Base-by-base conservation (phyloP, 1,284 basidiomycete genomes). In the Rhodofomes roseus region DNA sequence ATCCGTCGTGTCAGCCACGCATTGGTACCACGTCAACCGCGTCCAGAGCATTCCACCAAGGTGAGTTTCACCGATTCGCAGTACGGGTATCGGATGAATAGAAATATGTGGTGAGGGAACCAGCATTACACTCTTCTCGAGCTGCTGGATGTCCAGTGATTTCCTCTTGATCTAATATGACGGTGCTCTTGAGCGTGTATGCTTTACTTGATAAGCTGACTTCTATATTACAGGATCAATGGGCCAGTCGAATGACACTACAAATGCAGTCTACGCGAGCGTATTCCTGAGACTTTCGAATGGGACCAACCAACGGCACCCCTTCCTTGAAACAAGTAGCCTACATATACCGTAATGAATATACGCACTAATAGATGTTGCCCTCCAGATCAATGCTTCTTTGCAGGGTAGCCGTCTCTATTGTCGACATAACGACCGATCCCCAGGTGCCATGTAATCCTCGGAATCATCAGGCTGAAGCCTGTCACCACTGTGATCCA, bases 111-210 rank as follows among this genome's bases (percentile, higher is more conserved):
- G 76, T 65, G 83, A 90, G 85, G 82, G 81, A 89, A 75, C 87
- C 82, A 74, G 69, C 41, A 36, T 53, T 59, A 57, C 58, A 54
- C 58, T 68, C 65, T 63, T 61, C 61, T 44, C 60, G 63, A 70
- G 70, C 65, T 71, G 65, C 75, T 77, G 73, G 78, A 73, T 69
- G 68, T 76, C 79, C 85, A 9, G 56, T 85, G 90, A 85, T 71
- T 72, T 62, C 72, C 79, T 79, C 90, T 92, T 92, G 89, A 92
- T 92, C 89, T 92, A 92, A 92, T 92, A 86, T 92, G 89, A 92
- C 81, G 72, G 59, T 46, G 12, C 20, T 55, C 12, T 40, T 37
- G 1, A 7, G 44, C 51, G 31, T 39, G 20, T 27, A 54, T 54
- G 18, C 29, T 29, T 7, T 46, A 14, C 55, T 11, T n/a, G 20